Conservation (phyloP, 768 basidiomycete species). For the Scleroderma bovista region DNA sequence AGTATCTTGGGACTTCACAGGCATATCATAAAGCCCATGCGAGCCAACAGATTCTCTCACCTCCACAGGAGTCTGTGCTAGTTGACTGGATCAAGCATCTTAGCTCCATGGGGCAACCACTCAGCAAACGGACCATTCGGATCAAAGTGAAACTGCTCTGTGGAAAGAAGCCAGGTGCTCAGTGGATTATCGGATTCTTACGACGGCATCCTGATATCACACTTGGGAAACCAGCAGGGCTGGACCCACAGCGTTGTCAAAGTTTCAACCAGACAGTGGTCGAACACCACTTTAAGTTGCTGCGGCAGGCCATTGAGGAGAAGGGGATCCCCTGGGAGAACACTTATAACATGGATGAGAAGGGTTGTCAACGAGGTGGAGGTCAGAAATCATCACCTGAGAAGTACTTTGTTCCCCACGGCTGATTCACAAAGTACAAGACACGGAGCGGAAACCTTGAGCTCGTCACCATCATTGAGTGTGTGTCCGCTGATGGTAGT, state of each 20-base stretch:
- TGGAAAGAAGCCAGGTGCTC: neutral
- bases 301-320: constrained; percentile 15
- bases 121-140: constrained; percentile 9
- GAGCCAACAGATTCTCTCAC: constrained; percentile 16
- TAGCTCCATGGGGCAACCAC: constrained; percentile 5
- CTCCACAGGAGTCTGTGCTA: constrained; percentile 11
- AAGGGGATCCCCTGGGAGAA: constrained; percentile 27
- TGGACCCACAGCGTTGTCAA: constrained; percentile 30
- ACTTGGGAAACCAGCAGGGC: constrained; percentile 20
- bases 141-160: constrained; percentile 4
- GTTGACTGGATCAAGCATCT: constrained; percentile 15
- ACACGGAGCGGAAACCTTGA: constrained; percentile 32
- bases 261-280: constrained; percentile 30
- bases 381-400: constrained; percentile 11
- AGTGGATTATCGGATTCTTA: constrained; percentile 20
- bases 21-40: constrained; percentile 3
- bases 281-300: constrained; percentile 19
- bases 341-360: constrained; percentile 35
- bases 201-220: constrained; percentile 14
- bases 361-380: constrained; percentile 28
- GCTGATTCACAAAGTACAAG: constrained; percentile 8
- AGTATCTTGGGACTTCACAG: too few relatives aligned
- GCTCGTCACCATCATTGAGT: constrained; percentile 43
- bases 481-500: constrained; percentile 36
- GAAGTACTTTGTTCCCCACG: constrained; percentile 16